Evolutionary conservation across 495 filamentous ascomycete species (phyloP).

Genomic region (Astrothelium subdiscretum): DNA sequence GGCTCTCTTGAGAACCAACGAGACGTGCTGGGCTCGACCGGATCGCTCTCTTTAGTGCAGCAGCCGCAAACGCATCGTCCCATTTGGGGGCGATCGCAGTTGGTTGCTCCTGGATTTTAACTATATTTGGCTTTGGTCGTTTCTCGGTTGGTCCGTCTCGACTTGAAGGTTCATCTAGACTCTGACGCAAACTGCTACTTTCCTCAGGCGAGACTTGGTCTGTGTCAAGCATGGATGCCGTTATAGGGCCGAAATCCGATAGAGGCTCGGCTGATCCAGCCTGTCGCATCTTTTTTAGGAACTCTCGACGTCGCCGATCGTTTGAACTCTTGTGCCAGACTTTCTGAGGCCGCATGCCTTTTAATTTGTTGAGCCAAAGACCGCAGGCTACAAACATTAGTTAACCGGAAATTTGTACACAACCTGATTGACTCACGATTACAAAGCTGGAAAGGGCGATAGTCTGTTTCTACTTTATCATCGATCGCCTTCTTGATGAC

Average conservation of each 20-base stretch:
- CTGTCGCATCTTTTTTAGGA: constrained; percentile 9
- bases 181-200: not conserved
- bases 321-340: constrained; percentile 58
- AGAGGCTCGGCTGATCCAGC: constrained; percentile 8
- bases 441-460: constrained; percentile 63
- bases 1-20: constrained; percentile 50
- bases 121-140: not conserved
- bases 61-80: constrained; percentile 43
- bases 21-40: constrained; percentile 62
- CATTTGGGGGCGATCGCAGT: not conserved
- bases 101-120: not conserved
- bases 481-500: constrained; percentile 65
- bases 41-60: constrained; percentile 50
- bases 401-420: constrained; percentile 8
- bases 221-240: constrained; percentile 8
- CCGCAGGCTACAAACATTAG: constrained; percentile 53
- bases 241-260: constrained; percentile 7
- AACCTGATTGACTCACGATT: constrained; percentile 53
- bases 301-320: constrained; percentile 3
- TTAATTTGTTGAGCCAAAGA: constrained; percentile 82
- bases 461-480: constrained; percentile 43
- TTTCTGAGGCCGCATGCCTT: constrained; percentile 67
- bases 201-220: constrained; percentile 14
- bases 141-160: not conserved
- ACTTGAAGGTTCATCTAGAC: not conserved